phyloP scores from a whole-genome alignment of 257 asterid species.

The Solanum lignicaule region DNA sequence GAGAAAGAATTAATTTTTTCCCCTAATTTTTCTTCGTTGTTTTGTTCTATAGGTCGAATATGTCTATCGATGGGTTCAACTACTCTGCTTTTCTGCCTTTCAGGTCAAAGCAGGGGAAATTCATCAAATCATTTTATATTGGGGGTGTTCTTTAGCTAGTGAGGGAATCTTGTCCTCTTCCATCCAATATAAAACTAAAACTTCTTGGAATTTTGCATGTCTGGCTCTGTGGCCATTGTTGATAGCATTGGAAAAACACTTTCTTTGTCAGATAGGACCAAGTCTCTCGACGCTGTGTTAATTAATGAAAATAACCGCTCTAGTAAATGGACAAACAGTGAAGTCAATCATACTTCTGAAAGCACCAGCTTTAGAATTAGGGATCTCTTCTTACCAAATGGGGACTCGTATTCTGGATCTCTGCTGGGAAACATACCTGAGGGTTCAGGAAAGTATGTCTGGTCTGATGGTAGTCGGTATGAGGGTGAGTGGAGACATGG shows the following conservation, averaged over 20 bases:
- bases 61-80: background rate
- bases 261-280: slow-evolving; percentile 52
- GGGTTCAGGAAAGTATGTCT: slow-evolving; percentile 59
- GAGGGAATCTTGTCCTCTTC: background rate
- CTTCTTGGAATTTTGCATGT: slow-evolving; percentile 70
- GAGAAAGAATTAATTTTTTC: background rate
- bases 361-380: slow-evolving; percentile 29
- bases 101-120: background rate
- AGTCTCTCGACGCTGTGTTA: slow-evolving; percentile 29
- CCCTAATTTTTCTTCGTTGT: background rate
- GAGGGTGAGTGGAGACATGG: slow-evolving; percentile 93
- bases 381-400: slow-evolving; percentile 37
- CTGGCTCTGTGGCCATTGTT: slow-evolving; percentile 65
- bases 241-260: slow-evolving; percentile 35
- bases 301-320: slow-evolving; percentile 21
- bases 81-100: background rate
- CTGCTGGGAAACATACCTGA: slow-evolving; percentile 62
- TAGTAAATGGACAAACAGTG: slow-evolving; percentile 30
- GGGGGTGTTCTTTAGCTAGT: background rate
- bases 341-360: slow-evolving; percentile 34
- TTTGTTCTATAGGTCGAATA: background rate
- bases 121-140: background rate
- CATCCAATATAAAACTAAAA: slow-evolving; percentile 10
- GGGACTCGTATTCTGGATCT: slow-evolving; percentile 60
- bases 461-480: slow-evolving; percentile 84